These are phyloP conservation scores for Fusarium albidum DNA, from an alignment of 2,329 filamentous ascomycete genomes.

Conservation along the genomic window DNA sequence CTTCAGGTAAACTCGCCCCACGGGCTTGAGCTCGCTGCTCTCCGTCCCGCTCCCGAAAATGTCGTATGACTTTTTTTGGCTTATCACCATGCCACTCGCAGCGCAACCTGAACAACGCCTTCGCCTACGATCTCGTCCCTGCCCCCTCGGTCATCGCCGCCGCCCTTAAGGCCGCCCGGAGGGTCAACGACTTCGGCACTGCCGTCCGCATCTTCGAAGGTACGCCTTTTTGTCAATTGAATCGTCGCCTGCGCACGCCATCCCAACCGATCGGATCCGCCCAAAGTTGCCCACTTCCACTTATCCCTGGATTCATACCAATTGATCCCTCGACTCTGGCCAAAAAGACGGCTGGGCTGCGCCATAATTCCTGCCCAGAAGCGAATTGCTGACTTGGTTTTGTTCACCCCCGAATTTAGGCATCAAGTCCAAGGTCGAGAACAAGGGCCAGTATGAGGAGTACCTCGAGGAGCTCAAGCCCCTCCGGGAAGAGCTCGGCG, in stretches of 20 bases:
- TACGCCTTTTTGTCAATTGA: slow-evolving; percentile 55
- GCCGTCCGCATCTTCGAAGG: slow-evolving; percentile 99
- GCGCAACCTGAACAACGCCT: slow-evolving; percentile 99
- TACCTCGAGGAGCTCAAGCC: slow-evolving; percentile 94
- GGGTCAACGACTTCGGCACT: slow-evolving; percentile 98
- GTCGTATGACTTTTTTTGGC: slow-evolving; percentile 44
- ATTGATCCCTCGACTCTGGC: slow-evolving; percentile 13
- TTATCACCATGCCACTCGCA: slow-evolving; percentile 44
- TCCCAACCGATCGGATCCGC: slow-evolving; percentile 17
- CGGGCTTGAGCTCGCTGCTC: slow-evolving; percentile 33
- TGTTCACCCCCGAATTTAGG: slow-evolving; percentile 60
- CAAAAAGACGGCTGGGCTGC: slow-evolving; percentile 3
- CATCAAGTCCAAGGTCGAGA: slow-evolving; percentile 99
- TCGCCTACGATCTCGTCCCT: slow-evolving; percentile 99
- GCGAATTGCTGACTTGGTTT: slow-evolving; percentile 28
- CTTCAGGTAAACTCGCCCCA: slow-evolving; percentile 77
- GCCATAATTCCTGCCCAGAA: neutral
- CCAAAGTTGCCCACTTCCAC: slow-evolving; percentile 1
- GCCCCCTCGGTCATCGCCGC: slow-evolving; percentile 90
- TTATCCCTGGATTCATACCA: slow-evolving; percentile 11
- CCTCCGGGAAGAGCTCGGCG: slow-evolving; percentile 91
- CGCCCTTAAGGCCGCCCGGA: slow-evolving; percentile 89
- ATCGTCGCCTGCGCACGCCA: slow-evolving; percentile 11
- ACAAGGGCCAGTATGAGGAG: slow-evolving; percentile 95
- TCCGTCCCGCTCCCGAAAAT: slow-evolving; percentile 35